Conservation (phyloP, 371 early-diverging fungal genomes). For the Rhizopus delemar region DNA sequence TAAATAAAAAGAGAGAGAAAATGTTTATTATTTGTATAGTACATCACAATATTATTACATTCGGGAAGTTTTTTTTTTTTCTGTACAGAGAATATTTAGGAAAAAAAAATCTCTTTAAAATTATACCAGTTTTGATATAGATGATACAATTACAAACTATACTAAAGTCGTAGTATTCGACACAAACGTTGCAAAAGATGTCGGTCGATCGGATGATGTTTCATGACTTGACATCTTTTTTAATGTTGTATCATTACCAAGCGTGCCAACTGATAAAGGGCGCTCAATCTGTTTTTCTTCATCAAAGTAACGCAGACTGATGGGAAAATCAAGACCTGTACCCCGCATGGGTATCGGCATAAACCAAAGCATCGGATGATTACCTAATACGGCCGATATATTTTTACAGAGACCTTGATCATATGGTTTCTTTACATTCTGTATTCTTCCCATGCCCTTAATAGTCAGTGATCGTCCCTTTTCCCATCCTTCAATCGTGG, state of each 20-base stretch:
- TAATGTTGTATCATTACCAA: slow-evolving; percentile 21
- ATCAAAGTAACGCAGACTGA: slow-evolving; percentile 52
- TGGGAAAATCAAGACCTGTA: slow-evolving; percentile 71
- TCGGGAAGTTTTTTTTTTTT: slow-evolving; percentile 5
- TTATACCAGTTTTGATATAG: slow-evolving; percentile 1
- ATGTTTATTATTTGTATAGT: background rate
- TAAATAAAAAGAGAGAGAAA: slow-evolving; percentile 3
- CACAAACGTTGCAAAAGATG: slow-evolving; percentile 42
- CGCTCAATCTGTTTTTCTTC: slow-evolving; percentile 37
- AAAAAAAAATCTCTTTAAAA: background rate
- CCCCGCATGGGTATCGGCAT: slow-evolving; percentile 66
- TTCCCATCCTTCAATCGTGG: slow-evolving; percentile 91
- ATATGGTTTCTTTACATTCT: slow-evolving; percentile 84
- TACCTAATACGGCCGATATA: slow-evolving; percentile 78
- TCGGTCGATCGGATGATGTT: slow-evolving; percentile 34
- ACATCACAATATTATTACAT: background rate
- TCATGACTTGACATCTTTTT: slow-evolving; percentile 24
- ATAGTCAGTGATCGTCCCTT: slow-evolving; percentile 83
- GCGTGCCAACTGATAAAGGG: slow-evolving; percentile 9
- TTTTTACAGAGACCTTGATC: slow-evolving; percentile 85
- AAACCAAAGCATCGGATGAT: slow-evolving; percentile 68
- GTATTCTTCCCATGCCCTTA: slow-evolving; percentile 63
- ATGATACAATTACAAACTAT: slow-evolving; percentile 8
- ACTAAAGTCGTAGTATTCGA: slow-evolving; percentile 41
- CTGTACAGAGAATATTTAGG: background rate